Evolutionary conservation across 1,284 basidiomycete species (phyloP), one percentile per base, ranked within the genome.

Genomic region (Fistulina hepatica): DNA sequence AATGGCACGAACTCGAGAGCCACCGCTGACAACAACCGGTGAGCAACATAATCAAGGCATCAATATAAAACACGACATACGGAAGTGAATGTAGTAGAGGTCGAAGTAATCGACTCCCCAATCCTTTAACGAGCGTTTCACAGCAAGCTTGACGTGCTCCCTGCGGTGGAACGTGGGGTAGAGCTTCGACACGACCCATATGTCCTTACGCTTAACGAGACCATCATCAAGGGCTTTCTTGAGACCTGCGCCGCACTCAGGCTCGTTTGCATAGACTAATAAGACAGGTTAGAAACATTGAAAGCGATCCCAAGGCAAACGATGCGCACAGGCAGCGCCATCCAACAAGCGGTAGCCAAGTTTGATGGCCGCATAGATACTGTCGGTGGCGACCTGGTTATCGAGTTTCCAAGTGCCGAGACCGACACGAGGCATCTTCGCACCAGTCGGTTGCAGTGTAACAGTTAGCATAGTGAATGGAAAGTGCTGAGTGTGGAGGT

Each of bases 191-290:
- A 30, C 31, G 16, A 33, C 63, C 76, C 82, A 88, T 30, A 91
- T 66, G 13, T 83, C 81, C 53, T 81, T 76, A 30, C 81, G 69
- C 54, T 76, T 82, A 36, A 83, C 76, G 26, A 84, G 53, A 23
- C 79, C 81, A 8, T 82, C 79, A 26, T 65, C 61, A 55, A 94
- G 77, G 25, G 88, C 91, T 38, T 81, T 70, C 32, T 63, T 66
- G 40, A 82, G 67, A 44, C 79, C 79, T 49, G 72, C 65, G 3
- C 86, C 90, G 17, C 89, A 86, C 58, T 91, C 83, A 53, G 77
- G 82, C 61, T 94, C 89, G 58, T 94, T 94, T 10, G 78, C 76
- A 52, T 89, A 89, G 56, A 85, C 81, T 46, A 73, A 67, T 16
- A n/a, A n/a, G n/a, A n/a, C n/a, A n/a, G n/a, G n/a, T n/a, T n/a